These are phyloP conservation scores for Plasmodium ovale DNA, from an alignment of 169 alveolate genomes.

Conservation along the genomic window DNA sequence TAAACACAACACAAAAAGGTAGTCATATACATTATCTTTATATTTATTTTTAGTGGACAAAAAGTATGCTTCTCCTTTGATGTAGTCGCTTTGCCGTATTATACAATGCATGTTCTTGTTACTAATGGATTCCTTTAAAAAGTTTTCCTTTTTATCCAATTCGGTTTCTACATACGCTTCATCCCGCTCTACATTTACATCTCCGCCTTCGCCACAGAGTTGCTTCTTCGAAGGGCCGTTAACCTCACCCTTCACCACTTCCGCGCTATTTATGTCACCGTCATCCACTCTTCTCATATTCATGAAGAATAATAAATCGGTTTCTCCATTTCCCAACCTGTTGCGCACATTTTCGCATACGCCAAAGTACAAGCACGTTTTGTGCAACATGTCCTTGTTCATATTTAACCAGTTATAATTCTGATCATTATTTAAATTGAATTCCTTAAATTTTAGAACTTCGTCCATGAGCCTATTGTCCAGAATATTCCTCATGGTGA, in stretches of 20 bases:
- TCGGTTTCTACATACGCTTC: neutral
- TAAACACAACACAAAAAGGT: conserved; percentile 53
- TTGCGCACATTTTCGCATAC: conserved; percentile 48
- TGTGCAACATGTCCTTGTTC: conserved; percentile 40
- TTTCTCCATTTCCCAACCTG: conserved; percentile 19
- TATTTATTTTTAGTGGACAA: conserved; percentile 32
- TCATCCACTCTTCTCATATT: neutral
- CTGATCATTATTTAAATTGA: conserved; percentile 37
- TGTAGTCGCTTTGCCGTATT: conserved; percentile 43
- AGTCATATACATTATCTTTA: conserved; percentile 62
- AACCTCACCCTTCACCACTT: neutral
- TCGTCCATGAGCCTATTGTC: conserved; percentile 66
- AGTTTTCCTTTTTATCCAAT: neutral
- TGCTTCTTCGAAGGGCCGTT: neutral
- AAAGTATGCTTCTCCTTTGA: conserved; percentile 21
- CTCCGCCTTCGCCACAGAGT: no score
- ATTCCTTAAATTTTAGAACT: conserved; percentile 75
- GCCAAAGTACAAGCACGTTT: conserved; percentile 50
- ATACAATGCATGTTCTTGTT: conserved; percentile 7
- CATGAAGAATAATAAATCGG: neutral
- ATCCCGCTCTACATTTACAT: neutral
- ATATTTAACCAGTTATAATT: conserved; percentile 65
- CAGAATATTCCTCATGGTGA: conserved; percentile 28
- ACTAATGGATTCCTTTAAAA: conserved; percentile 23
- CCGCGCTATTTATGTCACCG: neutral